Base-by-base conservation (phyloP, 108 stramenopile genomes). In the Pseudonitzschia multiseries region DNA sequence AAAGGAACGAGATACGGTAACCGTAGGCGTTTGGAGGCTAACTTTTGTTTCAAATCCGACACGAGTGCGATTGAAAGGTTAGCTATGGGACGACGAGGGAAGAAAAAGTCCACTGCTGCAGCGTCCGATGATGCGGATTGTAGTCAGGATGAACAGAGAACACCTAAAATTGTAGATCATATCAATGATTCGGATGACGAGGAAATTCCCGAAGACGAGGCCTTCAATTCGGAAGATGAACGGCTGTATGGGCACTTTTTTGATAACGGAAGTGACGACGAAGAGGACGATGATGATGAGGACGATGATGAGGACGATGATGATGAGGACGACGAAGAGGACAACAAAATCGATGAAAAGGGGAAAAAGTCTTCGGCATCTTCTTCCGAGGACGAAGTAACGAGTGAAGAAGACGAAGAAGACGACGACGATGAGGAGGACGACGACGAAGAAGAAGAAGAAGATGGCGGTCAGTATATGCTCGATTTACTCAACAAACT, bases 161-260 rank as follows among this genome's bases (percentile, higher is more conserved):
- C 50, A 31, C 84, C 84, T 21, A 65, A 73, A 65, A 72, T 85
- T n/a, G 63, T 70, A 6, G 84, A 86, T 9, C 46, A 82, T 14
- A 69, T 86, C 15, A 36, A 64, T 24, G 89, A 88, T 66, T 76
- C 73, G 26, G 90, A 90, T 20, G 93, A 96, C 66, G 90, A 91
- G 74, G 87, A 88, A 69, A 92, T 96, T 66, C 75, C 83, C 36
- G 85, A 86, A 69, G 96, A 94, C 59, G 91, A 83, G 29, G 92
- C 93, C 21, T 94, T 96, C 83, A 87, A 93, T 65, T 88, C 89
- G 13, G 96, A 96, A 5, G 93, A 96, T 78, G 96, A 94, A 65
- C 73, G 81, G 32, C 69, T 79, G 24, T 94, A 84, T 76, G 93
- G 96, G 12, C 73, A 80, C 42, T 87, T 92, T 63, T 93, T 96